phyloP scores from a whole-genome alignment of 192 early-diverging fungal species.

The Fimicolochytrium jonesii region DNA sequence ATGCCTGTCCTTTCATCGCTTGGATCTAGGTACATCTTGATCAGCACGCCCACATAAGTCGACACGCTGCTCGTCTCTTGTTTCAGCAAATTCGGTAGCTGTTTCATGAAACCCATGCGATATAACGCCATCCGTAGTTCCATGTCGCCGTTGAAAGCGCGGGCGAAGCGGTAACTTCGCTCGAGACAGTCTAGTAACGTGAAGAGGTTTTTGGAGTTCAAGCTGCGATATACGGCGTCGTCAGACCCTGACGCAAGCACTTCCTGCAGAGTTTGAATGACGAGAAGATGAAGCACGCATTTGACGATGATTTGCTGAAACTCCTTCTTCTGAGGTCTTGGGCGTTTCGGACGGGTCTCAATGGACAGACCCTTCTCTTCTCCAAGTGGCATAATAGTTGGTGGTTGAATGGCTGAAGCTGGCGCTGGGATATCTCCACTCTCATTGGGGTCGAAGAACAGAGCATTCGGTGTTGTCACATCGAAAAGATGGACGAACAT shows the following conservation, averaged over 20 bases:
- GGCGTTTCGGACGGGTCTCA: conserved; percentile 21
- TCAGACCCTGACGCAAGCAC: conserved; percentile 44
- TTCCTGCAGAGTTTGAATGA: conserved; percentile 88
- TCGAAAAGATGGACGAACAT: conserved; percentile 73
- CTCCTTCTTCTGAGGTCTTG: conserved; percentile 57
- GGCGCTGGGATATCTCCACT: not conserved
- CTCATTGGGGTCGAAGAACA: conserved; percentile 56
- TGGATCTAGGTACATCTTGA: conserved; percentile 68
- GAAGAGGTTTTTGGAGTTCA: conserved; percentile 63
- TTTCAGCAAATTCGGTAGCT: conserved; percentile 86
- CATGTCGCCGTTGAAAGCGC: conserved; percentile 75
- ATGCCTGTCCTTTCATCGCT: conserved; percentile 45
- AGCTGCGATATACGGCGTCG: conserved; percentile 52
- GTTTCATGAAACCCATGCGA: conserved; percentile 87
- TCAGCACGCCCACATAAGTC: conserved; percentile 57
- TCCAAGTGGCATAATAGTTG: not conserved
- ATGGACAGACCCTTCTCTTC: not conserved
- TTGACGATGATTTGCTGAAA: conserved; percentile 85
- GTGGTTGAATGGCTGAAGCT: not conserved
- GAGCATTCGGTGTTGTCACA: conserved; percentile 69
- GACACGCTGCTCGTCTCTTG: conserved; percentile 78
- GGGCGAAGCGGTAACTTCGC: conserved; percentile 75
- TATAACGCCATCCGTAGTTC: conserved; percentile 76
- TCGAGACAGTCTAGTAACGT: conserved; percentile 75
- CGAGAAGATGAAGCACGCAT: conserved; percentile 81